Base-by-base conservation (phyloP, 83 land plant genomes). In the Picea mariana region DNA sequence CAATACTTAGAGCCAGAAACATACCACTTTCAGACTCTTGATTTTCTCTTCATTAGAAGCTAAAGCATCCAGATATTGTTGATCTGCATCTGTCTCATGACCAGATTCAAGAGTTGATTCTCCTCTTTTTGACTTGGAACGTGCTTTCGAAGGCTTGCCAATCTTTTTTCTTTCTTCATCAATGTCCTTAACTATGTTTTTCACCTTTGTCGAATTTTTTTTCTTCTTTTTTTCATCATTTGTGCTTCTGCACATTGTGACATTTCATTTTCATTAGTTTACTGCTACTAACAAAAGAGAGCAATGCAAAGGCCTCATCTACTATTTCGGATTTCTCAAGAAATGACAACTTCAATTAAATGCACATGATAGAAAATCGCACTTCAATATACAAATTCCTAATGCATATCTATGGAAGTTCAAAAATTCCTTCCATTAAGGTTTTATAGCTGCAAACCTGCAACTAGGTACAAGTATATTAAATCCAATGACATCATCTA, bases 1-100 rank as follows among this genome's bases (percentile, higher is more conserved):
- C 12, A 40, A 76, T 24, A 77, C 62, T 15, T 26, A 0, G 4
- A 62, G 49, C 12, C 27, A 20, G 63, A 49, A 86, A 82, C 92
- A 83, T 78, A 92, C 94, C 58, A 89, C 86, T 85, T 92, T 90
- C 13, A 92, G 89, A 76, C 85, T 88, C 86, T 89, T 87, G 62
- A 92, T 88, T 87, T 85, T 92, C 80, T 90, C 94, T 77, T 90
- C 94, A 17, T 89, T 89, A 44, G 88, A 81, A 9, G 84, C 23
- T 8, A 86, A 64, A 82, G 60, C 82, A 26, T 90, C 92, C 65
- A 85, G 88, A 78, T 80, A 83, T 62, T 83, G 87, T n/a, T 83
- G 90, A 42, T 92, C 92, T 34, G 62, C 84, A 82, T 92, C 92
- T 77, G 82, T 78, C 81, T 85, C 87, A 80, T 67, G 79, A 27